Percentiles rank a stretch among this genome's conserved stretches.
phyloP scores from a whole-genome alignment of 345 rosid species.

The Salix dunnii region DNA sequence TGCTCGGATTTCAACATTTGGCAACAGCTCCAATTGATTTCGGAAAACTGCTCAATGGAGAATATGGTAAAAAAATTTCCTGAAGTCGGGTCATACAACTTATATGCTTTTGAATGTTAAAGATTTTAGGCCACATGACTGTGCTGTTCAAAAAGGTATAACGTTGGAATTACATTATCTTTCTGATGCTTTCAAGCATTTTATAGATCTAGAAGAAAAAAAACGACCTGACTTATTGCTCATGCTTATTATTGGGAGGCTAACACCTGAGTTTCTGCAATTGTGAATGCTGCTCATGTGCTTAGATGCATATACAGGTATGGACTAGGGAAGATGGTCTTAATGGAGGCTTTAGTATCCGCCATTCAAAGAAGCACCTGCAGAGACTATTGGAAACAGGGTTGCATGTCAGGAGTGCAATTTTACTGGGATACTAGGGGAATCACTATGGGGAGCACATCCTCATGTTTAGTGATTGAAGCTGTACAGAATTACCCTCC shows the following conservation, averaged over 20 bases:
- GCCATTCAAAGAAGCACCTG: neutral
- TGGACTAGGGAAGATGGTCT: neutral
- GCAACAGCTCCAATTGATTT: constrained; percentile 39
- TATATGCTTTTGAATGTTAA: neutral
- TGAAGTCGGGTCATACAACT: neutral
- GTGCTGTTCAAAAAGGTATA: neutral
- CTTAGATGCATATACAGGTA: neutral
- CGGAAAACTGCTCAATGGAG: neutral
- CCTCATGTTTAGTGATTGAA: neutral
- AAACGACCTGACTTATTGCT: neutral
- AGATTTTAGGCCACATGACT: neutral
- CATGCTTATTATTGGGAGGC: neutral
- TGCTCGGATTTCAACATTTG: constrained; percentile 57
- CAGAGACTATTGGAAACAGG: neutral
- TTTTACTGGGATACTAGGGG: neutral
- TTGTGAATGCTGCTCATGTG: neutral
- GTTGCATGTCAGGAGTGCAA: neutral
- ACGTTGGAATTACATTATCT: neutral
- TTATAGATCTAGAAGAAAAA: neutral
- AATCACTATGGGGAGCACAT: neutral
- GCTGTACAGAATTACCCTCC: neutral
- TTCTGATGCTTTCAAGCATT: neutral
- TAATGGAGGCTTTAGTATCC: neutral
- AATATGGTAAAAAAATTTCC: neutral
- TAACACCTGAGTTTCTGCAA: neutral